Evolutionary conservation across 495 filamentous ascomycete genomes (phyloP).

Genomic region (Xylona heveae): DNA sequence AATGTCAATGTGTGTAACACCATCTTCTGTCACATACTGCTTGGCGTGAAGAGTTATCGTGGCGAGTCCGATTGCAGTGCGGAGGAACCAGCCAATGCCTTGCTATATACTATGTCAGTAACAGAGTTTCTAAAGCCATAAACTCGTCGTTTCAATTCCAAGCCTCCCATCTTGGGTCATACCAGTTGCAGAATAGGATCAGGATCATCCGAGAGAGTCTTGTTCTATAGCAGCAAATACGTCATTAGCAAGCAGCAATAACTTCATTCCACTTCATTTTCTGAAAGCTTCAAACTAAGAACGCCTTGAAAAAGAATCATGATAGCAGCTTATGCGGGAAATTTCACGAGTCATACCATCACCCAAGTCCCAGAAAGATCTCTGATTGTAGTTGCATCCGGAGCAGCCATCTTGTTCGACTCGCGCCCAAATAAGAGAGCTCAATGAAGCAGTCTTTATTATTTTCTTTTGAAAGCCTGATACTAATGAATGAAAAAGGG

Average conservation of each 20-base stretch:
- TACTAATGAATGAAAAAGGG: too few relatives aligned
- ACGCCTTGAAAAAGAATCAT: slow-evolving; percentile 1
- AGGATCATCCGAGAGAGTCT: slow-evolving; percentile 46
- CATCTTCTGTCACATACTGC: slow-evolving; percentile 27
- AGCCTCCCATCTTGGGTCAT: slow-evolving; percentile 8
- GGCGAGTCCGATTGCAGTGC: slow-evolving; percentile 51
- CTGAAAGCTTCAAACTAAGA: not conserved
- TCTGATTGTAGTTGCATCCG: slow-evolving; percentile 43
- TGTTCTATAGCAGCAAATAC: slow-evolving; percentile 35
- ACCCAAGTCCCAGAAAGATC: slow-evolving; percentile 59
- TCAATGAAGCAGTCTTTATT: too few relatives aligned
- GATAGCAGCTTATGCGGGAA: not conserved
- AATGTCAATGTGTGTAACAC: slow-evolving; percentile 55
- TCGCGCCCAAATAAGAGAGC: too few relatives aligned
- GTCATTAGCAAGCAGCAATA: slow-evolving; percentile 3
- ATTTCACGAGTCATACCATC: slow-evolving; percentile 33
- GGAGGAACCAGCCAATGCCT: slow-evolving; percentile 63
- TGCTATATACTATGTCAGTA: slow-evolving; percentile 26
- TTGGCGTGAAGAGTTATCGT: slow-evolving; percentile 49
- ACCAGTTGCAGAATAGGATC: slow-evolving; percentile 52
- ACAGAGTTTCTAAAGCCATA: not conserved
- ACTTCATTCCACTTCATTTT: slow-evolving; percentile 3
- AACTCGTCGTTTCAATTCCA: not conserved
- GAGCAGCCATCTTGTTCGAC: slow-evolving; percentile 74
- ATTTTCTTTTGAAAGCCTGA: too few relatives aligned